Evolutionary conservation across 2,329 filamentous ascomycete species (phyloP).

Genomic region (Phoma herbarum): DNA sequence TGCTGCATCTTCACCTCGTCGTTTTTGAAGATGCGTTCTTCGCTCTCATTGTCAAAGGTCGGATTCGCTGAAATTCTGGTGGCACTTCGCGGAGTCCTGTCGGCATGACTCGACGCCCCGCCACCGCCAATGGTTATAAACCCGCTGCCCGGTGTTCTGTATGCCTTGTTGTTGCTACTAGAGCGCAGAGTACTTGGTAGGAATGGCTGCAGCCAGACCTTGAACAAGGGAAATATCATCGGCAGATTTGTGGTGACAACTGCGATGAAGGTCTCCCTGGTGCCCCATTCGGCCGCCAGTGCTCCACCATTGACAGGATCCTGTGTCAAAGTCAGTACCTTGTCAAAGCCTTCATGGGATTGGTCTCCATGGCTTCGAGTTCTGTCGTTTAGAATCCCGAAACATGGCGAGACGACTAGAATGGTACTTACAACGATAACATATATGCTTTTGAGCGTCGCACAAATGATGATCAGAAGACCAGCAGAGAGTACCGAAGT

Average conservation of each 20-base stretch:
- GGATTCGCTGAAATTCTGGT: conserved; percentile 17
- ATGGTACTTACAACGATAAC: conserved; percentile 52
- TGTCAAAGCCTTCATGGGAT: no score
- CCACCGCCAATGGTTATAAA: conserved; percentile 32
- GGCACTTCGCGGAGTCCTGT: not conserved
- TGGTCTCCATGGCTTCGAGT: not conserved
- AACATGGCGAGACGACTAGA: conserved; percentile 1
- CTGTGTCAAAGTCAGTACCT: conserved; percentile 4
- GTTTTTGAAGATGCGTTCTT: conserved; percentile 22
- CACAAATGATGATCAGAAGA: conserved; percentile 65
- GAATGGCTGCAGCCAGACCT: conserved; percentile 23
- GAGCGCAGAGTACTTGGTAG: conserved; percentile 23
- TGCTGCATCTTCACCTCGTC: conserved; percentile 23
- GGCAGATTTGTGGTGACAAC: conserved; percentile 57
- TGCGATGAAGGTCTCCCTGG: conserved; percentile 58
- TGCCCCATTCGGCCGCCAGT: conserved; percentile 57
- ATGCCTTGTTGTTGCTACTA: conserved; percentile 23
- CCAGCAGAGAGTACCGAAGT: conserved; percentile 65
- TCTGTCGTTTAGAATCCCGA: not conserved
- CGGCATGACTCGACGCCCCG: conserved; percentile 15
- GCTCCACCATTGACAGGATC: conserved; percentile 53
- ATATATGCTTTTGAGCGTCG: conserved; percentile 62
- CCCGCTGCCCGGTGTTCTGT: conserved; percentile 22
- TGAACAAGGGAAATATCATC: conserved; percentile 41
- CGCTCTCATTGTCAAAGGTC: conserved; percentile 27